phyloP scores from a whole-genome alignment of 2,329 filamentous ascomycete species.

The Elsinoe fawcettii region DNA sequence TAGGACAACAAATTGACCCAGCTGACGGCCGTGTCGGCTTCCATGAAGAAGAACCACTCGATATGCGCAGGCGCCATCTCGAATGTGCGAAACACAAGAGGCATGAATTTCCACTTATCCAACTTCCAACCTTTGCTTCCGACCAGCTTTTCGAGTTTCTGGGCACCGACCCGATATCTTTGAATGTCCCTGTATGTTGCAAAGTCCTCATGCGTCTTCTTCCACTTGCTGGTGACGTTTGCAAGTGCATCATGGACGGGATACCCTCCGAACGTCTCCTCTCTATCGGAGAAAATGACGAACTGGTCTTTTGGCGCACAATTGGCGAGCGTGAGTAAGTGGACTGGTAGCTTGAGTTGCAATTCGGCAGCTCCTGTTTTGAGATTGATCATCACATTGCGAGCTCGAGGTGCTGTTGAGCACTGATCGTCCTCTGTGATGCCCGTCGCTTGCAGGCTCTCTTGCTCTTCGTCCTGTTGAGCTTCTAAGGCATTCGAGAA shows the following conservation, averaged over 20 bases:
- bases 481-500: no score
- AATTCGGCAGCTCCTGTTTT: background rate
- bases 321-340: background rate
- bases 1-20: slow-evolving; percentile 48
- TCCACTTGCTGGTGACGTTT: slow-evolving; percentile 23
- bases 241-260: slow-evolving; percentile 27
- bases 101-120: slow-evolving; percentile 35
- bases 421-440: background rate
- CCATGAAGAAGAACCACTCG: slow-evolving; percentile 54
- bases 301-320: background rate
- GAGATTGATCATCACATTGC: background rate
- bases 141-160: background rate
- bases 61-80: slow-evolving; percentile 36
- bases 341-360: background rate
- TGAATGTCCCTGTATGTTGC: slow-evolving; percentile 28
- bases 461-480: no score
- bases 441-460: no score
- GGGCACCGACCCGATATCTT: slow-evolving; percentile 19
- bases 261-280: slow-evolving; percentile 39
- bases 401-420: background rate
- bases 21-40: slow-evolving; percentile 51
- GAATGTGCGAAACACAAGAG: slow-evolving; percentile 30
- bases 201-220: slow-evolving; percentile 29
- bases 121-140: slow-evolving; percentile 23
- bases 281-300: slow-evolving; percentile 46